phyloP scores from a whole-genome alignment of 129 eudicot genomes.

The Scalesia atractyloides region DNA sequence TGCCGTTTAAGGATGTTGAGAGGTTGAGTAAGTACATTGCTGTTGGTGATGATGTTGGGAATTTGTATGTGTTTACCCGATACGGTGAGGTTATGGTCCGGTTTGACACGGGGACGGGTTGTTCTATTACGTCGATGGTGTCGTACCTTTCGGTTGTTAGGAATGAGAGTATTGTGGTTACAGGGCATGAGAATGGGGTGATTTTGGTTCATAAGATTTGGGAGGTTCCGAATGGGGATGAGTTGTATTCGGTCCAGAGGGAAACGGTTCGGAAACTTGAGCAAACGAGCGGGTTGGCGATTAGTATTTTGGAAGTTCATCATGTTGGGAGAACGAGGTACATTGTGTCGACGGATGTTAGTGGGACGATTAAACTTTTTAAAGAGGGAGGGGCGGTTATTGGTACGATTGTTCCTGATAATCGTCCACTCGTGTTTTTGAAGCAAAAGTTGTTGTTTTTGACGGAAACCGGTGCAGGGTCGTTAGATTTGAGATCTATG shows the following conservation, averaged over 20 bases:
- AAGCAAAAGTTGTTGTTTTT: constrained; percentile 85
- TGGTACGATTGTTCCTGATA: constrained; percentile 60
- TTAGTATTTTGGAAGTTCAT: constrained; percentile 71
- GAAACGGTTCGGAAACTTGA: constrained; percentile 46
- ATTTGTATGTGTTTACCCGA: constrained; percentile 55
- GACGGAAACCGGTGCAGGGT: constrained; percentile 91
- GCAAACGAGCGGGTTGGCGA: constrained; percentile 36
- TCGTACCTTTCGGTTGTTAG: constrained; percentile 67
- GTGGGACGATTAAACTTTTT: constrained; percentile 71
- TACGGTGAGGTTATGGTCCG: constrained; percentile 76
- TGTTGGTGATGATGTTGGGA: constrained; percentile 78
- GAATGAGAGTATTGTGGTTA: constrained; percentile 73
- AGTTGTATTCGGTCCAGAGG: constrained; percentile 45
- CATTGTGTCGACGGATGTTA: constrained; percentile 57
- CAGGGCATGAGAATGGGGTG: constrained; percentile 86
- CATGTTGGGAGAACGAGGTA: constrained; percentile 83
- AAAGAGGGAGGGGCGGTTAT: constrained; percentile 73
- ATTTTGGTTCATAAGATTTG: constrained; percentile 74
- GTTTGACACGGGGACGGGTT: constrained; percentile 42
- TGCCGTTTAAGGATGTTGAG: constrained; percentile 74
- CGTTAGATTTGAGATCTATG: constrained; percentile 93
- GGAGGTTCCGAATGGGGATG: constrained; percentile 67
- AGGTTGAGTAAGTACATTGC: constrained; percentile 77
- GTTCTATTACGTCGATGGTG: constrained; percentile 56
- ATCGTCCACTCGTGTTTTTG: constrained; percentile 78